These are phyloP conservation scores for Saturnispora sekii DNA, from an alignment of 805 yeast species.

Conservation along the genomic window DNA sequence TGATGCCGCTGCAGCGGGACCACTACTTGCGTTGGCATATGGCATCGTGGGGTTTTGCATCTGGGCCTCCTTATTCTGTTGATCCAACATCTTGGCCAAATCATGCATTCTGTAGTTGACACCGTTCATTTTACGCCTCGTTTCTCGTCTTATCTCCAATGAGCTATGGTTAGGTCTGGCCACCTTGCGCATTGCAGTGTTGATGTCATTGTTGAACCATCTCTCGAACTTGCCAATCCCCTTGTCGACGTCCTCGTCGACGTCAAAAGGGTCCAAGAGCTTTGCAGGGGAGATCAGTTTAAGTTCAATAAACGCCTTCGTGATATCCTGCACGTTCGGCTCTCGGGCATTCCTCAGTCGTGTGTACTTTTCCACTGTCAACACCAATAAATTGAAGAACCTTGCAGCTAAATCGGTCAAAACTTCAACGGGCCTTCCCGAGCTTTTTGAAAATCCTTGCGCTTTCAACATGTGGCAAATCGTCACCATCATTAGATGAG, in stretches of 20 bases:
- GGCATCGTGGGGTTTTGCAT: conserved; percentile 18
- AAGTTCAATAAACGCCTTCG: conserved; percentile 57
- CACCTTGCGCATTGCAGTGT: conserved; percentile 33
- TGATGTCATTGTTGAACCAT: conserved; percentile 45
- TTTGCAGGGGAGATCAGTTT: conserved; percentile 54
- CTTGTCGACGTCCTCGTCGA: conserved; percentile 32
- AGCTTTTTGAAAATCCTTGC: conserved; percentile 74
- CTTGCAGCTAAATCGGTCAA: conserved; percentile 69
- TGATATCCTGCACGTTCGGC: conserved; percentile 49
- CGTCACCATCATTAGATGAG: conserved; percentile 24
- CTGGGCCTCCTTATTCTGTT: conserved; percentile 20
- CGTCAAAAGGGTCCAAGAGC: conserved; percentile 44
- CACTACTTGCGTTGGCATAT: conserved; percentile 7
- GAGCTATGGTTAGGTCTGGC: conserved; percentile 26
- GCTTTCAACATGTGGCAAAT: conserved; percentile 56
- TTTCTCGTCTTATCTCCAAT: conserved; percentile 17
- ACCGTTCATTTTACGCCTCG: conserved; percentile 15
- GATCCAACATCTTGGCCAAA: conserved; percentile 26
- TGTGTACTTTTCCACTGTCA: conserved; percentile 42
- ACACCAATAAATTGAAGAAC: conserved; percentile 45
- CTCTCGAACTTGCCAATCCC: conserved; percentile 43
- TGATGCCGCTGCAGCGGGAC: not conserved
- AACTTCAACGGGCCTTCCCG: conserved; percentile 54
- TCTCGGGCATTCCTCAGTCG: conserved; percentile 32
- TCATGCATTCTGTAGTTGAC: conserved; percentile 25